These are phyloP conservation scores for Collybia mongolica DNA, from an alignment of 768 basidiomycete genomes.

Conservation along the genomic window DNA sequence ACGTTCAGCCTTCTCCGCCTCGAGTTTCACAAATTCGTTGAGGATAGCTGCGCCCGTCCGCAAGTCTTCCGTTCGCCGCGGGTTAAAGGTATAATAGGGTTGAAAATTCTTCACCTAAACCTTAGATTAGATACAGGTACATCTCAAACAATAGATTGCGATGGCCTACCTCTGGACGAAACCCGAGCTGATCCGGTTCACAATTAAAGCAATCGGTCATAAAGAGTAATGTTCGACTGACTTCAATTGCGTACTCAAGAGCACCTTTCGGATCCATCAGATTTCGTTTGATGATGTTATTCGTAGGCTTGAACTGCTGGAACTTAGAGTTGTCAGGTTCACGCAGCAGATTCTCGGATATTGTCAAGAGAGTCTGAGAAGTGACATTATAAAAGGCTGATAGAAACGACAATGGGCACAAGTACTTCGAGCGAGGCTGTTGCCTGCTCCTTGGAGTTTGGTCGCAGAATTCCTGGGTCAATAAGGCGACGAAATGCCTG, in stretches of 20 bases:
- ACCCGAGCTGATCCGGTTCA: conserved; percentile 56
- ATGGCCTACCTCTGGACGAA: conserved; percentile 57
- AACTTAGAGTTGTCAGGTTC: conserved; percentile 76
- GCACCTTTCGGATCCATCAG: conserved; percentile 73
- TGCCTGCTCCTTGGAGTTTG: conserved; percentile 62
- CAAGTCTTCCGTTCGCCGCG: conserved; percentile 50
- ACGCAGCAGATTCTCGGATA: conserved; percentile 71
- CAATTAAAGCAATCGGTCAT: conserved; percentile 10
- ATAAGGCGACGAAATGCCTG: conserved; percentile 74
- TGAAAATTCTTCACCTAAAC: conserved; percentile 68
- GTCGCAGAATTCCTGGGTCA: conserved; percentile 76
- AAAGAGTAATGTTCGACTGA: conserved; percentile 32
- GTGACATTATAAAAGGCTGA: conserved; percentile 13
- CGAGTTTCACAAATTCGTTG: conserved; percentile 56
- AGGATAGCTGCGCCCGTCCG: conserved; percentile 65
- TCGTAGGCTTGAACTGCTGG: conserved; percentile 75
- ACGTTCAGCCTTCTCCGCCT: conserved; percentile 49
- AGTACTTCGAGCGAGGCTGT: conserved; percentile 64
- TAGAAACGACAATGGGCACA: conserved; percentile 12
- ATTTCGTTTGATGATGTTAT: conserved; percentile 60
- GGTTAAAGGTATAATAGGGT: conserved; percentile 68
- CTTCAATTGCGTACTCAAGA: conserved; percentile 78
- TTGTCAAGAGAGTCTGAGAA: conserved; percentile 58
- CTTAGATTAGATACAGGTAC: not conserved
- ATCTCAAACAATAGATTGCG: not conserved